phyloP scores from a whole-genome alignment of 2,329 filamentous ascomycete species.

The Helminthosporium solani region DNA sequence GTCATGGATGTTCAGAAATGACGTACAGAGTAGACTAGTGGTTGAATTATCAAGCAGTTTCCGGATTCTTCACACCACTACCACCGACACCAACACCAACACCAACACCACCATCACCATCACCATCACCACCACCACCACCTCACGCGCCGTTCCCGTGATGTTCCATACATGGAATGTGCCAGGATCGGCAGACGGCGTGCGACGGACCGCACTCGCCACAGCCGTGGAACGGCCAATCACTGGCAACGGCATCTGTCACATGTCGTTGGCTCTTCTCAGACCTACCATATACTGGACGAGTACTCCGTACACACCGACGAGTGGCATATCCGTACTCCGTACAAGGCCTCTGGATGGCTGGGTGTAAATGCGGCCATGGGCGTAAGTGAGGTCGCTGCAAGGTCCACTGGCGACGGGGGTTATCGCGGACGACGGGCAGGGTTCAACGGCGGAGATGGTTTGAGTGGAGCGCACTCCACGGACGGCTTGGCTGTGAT shows the following conservation, averaged over 20 bases:
- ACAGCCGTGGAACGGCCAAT: conserved; percentile 26
- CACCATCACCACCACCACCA: conserved; percentile 12
- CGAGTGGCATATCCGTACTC: no score
- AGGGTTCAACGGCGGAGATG: conserved; percentile 13
- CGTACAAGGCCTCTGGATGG: no score
- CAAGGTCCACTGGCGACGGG: conserved; percentile 17
- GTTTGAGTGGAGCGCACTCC: conserved; percentile 11
- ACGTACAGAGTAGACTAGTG: no score
- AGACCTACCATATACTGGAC: neutral
- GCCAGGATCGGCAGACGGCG: conserved; percentile 22
- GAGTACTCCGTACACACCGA: no score
- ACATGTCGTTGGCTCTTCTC: conserved; percentile 26
- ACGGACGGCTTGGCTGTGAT: conserved; percentile 24
- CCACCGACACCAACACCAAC: neutral
- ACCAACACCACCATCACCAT: conserved; percentile 14
- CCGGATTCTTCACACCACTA: neutral
- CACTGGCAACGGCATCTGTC: conserved; percentile 17
- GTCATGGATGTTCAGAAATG: no score
- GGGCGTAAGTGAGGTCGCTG: conserved; percentile 6
- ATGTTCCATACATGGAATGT: conserved; percentile 24
- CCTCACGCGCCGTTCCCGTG: no score
- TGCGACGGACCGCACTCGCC: conserved; percentile 34
- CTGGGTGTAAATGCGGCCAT: neutral
- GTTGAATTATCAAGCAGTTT: no score
- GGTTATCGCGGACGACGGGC: conserved; percentile 23